Conservation (phyloP, 1,284 basidiomycete genomes). For the Ceratobasidium sp. region DNA sequence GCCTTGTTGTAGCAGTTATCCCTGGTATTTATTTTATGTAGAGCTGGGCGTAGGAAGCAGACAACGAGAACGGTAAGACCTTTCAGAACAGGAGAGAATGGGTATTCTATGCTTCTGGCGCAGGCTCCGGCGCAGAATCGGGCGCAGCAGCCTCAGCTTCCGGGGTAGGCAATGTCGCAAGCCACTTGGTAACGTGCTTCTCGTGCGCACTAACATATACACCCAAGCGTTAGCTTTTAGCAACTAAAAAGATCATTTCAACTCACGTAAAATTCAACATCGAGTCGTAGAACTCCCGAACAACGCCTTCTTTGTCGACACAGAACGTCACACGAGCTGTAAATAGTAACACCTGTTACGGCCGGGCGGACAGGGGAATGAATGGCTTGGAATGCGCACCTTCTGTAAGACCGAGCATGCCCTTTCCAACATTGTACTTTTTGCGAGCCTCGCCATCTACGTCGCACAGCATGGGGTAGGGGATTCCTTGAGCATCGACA, state of each 20-base stretch:
- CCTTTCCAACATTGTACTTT: slow-evolving; percentile 68
- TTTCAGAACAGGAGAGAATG: too few relatives aligned
- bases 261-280: slow-evolving; percentile 60
- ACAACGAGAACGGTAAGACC: too few relatives aligned
- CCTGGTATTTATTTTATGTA: too few relatives aligned
- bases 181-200: slow-evolving; percentile 30
- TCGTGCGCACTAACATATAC: slow-evolving; percentile 37
- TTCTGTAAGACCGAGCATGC: slow-evolving; percentile 67
- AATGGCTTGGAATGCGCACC: slow-evolving; percentile 46
- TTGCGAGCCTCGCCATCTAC: slow-evolving; percentile 65
- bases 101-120: too few relatives aligned
- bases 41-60: too few relatives aligned
- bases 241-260: too few relatives aligned
- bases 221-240: too few relatives aligned
- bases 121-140: background rate
- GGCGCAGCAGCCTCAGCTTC: background rate
- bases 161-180: slow-evolving; percentile 21
- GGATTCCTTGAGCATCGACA: slow-evolving; percentile 72
- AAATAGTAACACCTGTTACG: background rate
- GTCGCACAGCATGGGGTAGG: slow-evolving; percentile 80
- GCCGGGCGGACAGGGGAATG: background rate
- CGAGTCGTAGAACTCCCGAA: slow-evolving; percentile 63
- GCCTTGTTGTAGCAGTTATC: too few relatives aligned
- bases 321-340: slow-evolving; percentile 73
- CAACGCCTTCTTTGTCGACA: slow-evolving; percentile 71